phyloP scores from a whole-genome alignment of 2,329 filamentous ascomycete genomes.

The Botrytis porri region DNA sequence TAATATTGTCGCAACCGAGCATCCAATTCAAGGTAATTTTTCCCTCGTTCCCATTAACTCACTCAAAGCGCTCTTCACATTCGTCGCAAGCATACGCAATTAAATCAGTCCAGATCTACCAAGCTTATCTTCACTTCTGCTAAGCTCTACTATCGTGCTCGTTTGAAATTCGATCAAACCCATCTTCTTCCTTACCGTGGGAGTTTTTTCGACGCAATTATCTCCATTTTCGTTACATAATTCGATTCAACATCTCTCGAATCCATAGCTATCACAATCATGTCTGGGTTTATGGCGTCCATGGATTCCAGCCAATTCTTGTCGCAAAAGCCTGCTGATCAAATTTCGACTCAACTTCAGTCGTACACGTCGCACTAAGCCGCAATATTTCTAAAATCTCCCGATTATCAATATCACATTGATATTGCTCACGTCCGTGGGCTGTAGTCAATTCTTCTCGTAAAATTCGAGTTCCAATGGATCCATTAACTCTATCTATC shows the following conservation, averaged over 20 bases:
- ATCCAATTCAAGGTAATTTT: background rate
- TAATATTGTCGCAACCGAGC: no score
- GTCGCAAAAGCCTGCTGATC: background rate
- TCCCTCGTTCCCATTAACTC: background rate
- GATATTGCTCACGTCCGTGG: background rate
- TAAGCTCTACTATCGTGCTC: background rate
- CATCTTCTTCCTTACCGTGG: background rate
- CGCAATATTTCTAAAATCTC: background rate
- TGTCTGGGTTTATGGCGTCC: background rate
- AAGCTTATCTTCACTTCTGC: background rate
- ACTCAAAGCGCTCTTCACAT: accelerated
- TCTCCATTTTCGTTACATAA: background rate
- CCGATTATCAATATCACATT: background rate
- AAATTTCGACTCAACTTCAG: background rate
- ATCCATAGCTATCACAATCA: background rate
- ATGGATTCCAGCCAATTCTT: background rate
- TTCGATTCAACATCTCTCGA: accelerated
- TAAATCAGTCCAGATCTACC: accelerated
- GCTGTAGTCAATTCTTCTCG: background rate
- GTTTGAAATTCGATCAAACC: no score
- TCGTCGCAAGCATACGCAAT: background rate
- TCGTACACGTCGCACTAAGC: background rate
- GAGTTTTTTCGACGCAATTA: background rate
- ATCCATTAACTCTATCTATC: background rate
- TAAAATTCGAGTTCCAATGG: background rate